These are phyloP conservation scores for Moringa oleifera DNA, from an alignment of 345 rosid genomes.

Conservation along the genomic window DNA sequence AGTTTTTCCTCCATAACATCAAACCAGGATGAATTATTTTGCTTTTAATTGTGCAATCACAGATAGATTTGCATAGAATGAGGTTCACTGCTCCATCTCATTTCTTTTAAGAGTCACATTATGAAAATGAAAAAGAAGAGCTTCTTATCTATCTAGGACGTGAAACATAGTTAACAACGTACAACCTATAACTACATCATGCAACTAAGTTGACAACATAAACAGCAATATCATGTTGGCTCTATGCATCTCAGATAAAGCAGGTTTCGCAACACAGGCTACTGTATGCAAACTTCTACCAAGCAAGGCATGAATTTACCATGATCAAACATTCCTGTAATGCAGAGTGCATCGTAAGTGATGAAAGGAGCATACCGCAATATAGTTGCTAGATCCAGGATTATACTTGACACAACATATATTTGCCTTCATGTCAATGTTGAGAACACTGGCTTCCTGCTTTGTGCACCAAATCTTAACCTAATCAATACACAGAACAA, in stretches of 20 bases:
- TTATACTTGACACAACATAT: constrained; percentile 97
- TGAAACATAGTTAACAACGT: not conserved
- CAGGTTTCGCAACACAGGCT: too few relatives aligned
- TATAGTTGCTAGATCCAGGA: constrained; percentile 91
- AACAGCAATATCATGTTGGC: too few relatives aligned
- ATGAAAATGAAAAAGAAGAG: not conserved
- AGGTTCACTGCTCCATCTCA: too few relatives aligned
- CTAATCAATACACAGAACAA: constrained; percentile 35
- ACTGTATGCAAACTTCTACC: too few relatives aligned
- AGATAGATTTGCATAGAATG: too few relatives aligned
- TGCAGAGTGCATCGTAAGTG: constrained; percentile 4
- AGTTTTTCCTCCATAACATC: too few relatives aligned
- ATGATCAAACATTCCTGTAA: not conserved
- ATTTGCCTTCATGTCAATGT: constrained; percentile 98
- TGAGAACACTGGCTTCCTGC: constrained; percentile 89
- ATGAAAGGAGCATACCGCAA: constrained; percentile 61
- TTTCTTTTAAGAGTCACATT: not conserved
- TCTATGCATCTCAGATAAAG: too few relatives aligned
- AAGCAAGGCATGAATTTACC: too few relatives aligned
- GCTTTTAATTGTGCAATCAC: too few relatives aligned
- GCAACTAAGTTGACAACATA: not conserved
- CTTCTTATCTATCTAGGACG: not conserved
- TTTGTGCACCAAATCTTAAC: constrained; percentile 98
- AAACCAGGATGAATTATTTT: too few relatives aligned
- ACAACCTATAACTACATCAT: not conserved